Percentiles rank a stretch among this genome's conserved stretches.
Evolutionary conservation across 2,329 filamentous ascomycete species (phyloP).

Genomic region (Xylaria sp.): DNA sequence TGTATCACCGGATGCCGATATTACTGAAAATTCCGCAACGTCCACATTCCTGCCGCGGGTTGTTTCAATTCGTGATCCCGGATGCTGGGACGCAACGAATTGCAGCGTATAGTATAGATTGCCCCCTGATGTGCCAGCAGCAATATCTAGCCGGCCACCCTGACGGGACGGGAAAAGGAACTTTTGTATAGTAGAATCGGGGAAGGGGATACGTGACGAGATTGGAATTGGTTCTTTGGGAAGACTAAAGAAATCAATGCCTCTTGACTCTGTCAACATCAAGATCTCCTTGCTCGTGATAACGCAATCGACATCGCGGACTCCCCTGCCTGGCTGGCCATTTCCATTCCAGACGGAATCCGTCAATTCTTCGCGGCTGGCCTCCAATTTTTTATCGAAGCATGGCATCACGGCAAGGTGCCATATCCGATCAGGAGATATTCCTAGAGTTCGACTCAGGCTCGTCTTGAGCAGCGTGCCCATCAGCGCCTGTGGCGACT

Average conservation of each 20-base stretch:
- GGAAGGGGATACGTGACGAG: constrained; percentile 68
- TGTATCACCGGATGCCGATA: constrained; percentile 63
- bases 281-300: constrained; percentile 96
- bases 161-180: constrained; percentile 76
- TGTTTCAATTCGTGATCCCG: constrained; percentile 76
- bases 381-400: constrained; percentile 98
- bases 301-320: constrained; percentile 95
- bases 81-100: constrained; percentile 74
- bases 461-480: constrained; percentile 91
- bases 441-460: constrained; percentile 75
- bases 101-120: constrained; percentile 87
- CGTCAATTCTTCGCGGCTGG: constrained; percentile 90
- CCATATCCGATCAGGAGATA: constrained; percentile 86
- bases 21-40: constrained; percentile 84
- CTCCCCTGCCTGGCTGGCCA: constrained; percentile 60
- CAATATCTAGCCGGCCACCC: constrained; percentile 57
- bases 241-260: constrained; percentile 78
- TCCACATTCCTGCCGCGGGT: constrained; percentile 87
- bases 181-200: constrained; percentile 72
- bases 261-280: constrained; percentile 84
- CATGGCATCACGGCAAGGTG: constrained; percentile 97
- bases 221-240: constrained; percentile 65
- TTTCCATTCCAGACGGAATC: constrained; percentile 75
- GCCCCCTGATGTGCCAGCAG: constrained; percentile 85
- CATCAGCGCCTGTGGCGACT: constrained; percentile 91